These are phyloP conservation scores for Triticum turgidum DNA, from an alignment of 176 grass and related monocot species.

Conservation along the genomic window DNA sequence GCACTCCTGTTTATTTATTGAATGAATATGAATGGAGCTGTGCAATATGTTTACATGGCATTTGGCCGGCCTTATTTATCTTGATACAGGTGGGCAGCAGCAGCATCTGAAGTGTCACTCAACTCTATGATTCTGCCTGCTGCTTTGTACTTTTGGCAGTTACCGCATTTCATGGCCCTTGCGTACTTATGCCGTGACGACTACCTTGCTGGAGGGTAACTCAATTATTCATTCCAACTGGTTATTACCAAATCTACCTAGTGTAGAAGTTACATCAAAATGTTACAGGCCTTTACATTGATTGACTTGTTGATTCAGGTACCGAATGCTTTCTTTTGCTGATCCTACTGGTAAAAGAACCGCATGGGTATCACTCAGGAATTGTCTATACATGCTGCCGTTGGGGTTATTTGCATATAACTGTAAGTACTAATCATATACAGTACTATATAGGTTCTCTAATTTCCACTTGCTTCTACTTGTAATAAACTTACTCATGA, in stretches of 20 bases:
- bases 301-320: slow-evolving; percentile 47
- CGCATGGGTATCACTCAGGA: slow-evolving; percentile 82
- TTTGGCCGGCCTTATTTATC: neutral
- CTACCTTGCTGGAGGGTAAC: slow-evolving; percentile 90
- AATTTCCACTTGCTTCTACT: neutral
- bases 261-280: slow-evolving; percentile 2
- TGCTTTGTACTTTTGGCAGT: slow-evolving; percentile 91
- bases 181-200: slow-evolving; percentile 84
- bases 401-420: slow-evolving; percentile 80
- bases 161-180: slow-evolving; percentile 98
- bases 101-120: slow-evolving; percentile 72
- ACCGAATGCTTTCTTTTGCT: slow-evolving; percentile 72
- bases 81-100: slow-evolving; percentile 69
- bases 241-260: neutral
- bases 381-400: slow-evolving; percentile 88
- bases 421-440: too few relatives aligned
- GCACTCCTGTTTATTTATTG: neutral
- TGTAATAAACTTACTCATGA: too few relatives aligned
- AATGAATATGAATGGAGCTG: neutral
- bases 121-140: slow-evolving; percentile 92
- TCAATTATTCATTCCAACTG: slow-evolving; percentile 1
- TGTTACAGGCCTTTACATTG: neutral
- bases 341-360: slow-evolving; percentile 82
- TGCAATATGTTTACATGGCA: neutral
- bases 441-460: too few relatives aligned